phyloP scores from a whole-genome alignment of 768 basidiomycete species.

The Termitomyces sp. region DNA sequence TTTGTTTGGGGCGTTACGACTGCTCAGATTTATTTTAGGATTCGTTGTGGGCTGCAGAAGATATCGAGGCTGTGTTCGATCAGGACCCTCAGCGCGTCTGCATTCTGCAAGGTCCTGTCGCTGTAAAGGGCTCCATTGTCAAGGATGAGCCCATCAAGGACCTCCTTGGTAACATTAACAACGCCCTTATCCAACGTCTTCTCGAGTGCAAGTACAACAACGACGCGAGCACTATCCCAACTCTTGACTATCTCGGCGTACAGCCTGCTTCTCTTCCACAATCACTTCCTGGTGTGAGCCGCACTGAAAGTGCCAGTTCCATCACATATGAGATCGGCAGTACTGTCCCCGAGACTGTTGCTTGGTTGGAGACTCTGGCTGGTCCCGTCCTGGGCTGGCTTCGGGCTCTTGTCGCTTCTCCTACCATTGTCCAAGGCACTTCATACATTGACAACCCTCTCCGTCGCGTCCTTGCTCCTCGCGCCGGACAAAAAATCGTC shows the following conservation, averaged over 20 bases:
- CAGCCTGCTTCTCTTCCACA: slow-evolving; percentile 31
- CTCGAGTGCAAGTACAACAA: slow-evolving; percentile 75
- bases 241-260: slow-evolving; percentile 75
- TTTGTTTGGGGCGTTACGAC: not conserved
- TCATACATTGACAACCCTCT: slow-evolving; percentile 89
- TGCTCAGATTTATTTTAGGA: slow-evolving; percentile 46
- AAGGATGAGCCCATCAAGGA: slow-evolving; percentile 96
- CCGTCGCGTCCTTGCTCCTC: slow-evolving; percentile 81
- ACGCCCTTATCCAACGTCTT: slow-evolving; percentile 71
- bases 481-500: slow-evolving; percentile 73
- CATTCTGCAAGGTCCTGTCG: slow-evolving; percentile 95
- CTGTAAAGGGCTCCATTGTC: slow-evolving; percentile 78
- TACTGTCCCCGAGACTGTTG: slow-evolving; percentile 51
- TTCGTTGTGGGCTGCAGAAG: slow-evolving; percentile 96
- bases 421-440: slow-evolving; percentile 82
- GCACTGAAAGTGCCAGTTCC: slow-evolving; percentile 37
- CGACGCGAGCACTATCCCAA: slow-evolving; percentile 72
- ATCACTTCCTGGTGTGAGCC: slow-evolving; percentile 37
- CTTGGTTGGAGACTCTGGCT: slow-evolving; percentile 84
- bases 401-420: slow-evolving; percentile 75
- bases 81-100: slow-evolving; percentile 98
- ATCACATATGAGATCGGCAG: slow-evolving; percentile 50
- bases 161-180: slow-evolving; percentile 84
- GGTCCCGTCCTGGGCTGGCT: slow-evolving; percentile 86
- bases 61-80: slow-evolving; percentile 98